Percentiles rank a stretch among this genome's conserved stretches.
phyloP scores from a whole-genome alignment of 768 basidiomycete species.

The Suillus brevipes region DNA sequence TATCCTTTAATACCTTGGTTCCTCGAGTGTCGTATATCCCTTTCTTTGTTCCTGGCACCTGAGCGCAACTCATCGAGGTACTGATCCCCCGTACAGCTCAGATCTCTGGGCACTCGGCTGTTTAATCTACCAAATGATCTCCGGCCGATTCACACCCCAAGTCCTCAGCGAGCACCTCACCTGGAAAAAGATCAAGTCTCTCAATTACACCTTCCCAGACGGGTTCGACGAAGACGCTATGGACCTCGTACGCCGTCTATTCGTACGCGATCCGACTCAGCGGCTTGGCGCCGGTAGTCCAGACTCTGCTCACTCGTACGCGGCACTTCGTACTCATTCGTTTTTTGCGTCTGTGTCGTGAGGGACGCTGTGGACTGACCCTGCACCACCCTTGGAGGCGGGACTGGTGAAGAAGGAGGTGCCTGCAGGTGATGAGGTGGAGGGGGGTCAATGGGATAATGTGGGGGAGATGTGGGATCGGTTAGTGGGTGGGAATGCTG shows the following conservation, averaged over 20 bases:
- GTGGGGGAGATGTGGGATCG: slow-evolving; percentile 57
- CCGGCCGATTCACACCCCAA: slow-evolving; percentile 89
- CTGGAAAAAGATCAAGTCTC: slow-evolving; percentile 89
- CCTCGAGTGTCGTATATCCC: not conserved
- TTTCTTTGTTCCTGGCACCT: not conserved
- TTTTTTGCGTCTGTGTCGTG: slow-evolving; percentile 64
- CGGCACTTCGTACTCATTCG: slow-evolving; percentile 55
- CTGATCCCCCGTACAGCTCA: slow-evolving; percentile 50
- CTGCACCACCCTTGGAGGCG: slow-evolving; percentile 55
- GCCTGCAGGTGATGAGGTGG: slow-evolving; percentile 30
- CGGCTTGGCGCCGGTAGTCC: slow-evolving; percentile 59
- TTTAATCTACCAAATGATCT: slow-evolving; percentile 90
- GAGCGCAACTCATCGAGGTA: slow-evolving; percentile 1
- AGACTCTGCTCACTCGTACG: slow-evolving; percentile 38
- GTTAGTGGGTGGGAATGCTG: slow-evolving; percentile 29
- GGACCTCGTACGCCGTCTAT: slow-evolving; percentile 73
- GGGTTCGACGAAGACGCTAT: slow-evolving; percentile 81
- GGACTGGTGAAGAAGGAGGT: slow-evolving; percentile 56
- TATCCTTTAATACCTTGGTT: not conserved
- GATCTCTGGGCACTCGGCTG: slow-evolving; percentile 97
- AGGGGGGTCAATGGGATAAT: slow-evolving; percentile 47
- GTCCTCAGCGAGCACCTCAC: slow-evolving; percentile 91
- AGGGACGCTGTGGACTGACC: slow-evolving; percentile 64
- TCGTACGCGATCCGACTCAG: slow-evolving; percentile 69
- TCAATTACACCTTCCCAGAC: slow-evolving; percentile 85